Evolutionary conservation across 2,329 filamentous ascomycete species (phyloP).

Genomic region (Nothopassalora personata): DNA sequence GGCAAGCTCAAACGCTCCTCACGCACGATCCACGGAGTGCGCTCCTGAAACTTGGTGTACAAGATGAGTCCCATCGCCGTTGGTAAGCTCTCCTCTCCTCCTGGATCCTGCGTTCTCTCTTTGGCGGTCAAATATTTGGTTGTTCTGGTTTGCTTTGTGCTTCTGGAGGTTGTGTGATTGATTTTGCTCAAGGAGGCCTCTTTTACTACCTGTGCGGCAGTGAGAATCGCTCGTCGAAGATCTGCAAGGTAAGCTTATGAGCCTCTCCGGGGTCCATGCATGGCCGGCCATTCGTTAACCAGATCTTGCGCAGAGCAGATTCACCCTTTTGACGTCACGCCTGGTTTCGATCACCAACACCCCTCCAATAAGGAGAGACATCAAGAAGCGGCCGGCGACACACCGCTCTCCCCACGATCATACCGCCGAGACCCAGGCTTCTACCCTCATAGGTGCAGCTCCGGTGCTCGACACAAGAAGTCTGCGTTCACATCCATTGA

Average conservation of each 20-base stretch:
- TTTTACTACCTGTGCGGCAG: conserved; percentile 1
- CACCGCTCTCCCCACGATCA: neutral
- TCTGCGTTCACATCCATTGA: neutral
- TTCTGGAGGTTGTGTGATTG: conserved; percentile 16
- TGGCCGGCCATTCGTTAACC: neutral
- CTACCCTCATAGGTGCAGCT: neutral
- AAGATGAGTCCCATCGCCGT: conserved; percentile 13
- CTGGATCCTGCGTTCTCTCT: conserved; percentile 10
- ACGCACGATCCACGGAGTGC: conserved; percentile 12
- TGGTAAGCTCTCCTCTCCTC: conserved; percentile 4
- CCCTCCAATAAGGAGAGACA: neutral
- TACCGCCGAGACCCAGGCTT: neutral
- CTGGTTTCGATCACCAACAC: neutral
- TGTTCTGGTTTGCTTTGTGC: conserved; percentile 14
- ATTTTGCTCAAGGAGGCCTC: conserved; percentile 13
- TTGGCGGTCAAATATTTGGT: conserved; percentile 19
- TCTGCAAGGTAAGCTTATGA: neutral
- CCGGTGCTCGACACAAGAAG: neutral
- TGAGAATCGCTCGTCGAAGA: neutral
- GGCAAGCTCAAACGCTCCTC: conserved; percentile 20
- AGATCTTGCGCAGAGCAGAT: neutral
- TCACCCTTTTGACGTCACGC: neutral
- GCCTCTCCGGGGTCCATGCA: neutral
- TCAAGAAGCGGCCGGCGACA: neutral
- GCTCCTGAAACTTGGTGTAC: conserved; percentile 17